Conservation (phyloP, 225 moss, liverwort and hornwort genomes). For the Climacium dendroides region DNA sequence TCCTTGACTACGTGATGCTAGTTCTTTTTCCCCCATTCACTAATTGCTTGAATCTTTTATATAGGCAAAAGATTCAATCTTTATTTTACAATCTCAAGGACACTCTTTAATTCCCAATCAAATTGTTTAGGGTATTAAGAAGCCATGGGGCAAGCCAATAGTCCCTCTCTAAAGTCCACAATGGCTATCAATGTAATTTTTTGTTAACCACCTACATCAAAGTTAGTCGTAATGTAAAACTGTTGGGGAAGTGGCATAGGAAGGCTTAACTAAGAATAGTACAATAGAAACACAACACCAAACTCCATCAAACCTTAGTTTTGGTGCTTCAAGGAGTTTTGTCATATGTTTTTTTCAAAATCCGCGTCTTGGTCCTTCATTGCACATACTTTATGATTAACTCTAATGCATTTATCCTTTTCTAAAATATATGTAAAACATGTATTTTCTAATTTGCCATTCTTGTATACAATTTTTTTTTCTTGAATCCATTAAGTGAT, state of each 20-base stretch:
- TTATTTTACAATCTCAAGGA: background rate
- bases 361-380: fast-evolving
- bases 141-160: background rate
- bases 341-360: too few species aligned
- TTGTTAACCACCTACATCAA: background rate
- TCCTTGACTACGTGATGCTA: background rate
- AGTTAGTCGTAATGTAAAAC: too few species aligned
- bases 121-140: background rate
- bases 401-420: background rate
- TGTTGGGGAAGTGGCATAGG: too few species aligned
- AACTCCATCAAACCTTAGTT: too few species aligned
- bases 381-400: too few species aligned
- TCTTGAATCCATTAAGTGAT: background rate
- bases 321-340: too few species aligned
- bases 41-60: background rate
- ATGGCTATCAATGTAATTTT: background rate
- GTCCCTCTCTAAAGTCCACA: too few species aligned
- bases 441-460: too few species aligned
- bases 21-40: background rate
- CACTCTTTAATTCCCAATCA: background rate
- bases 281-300: background rate
- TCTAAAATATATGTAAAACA: background rate
- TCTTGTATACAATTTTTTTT: background rate
- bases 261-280: background rate
- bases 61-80: background rate